Evolutionary conservation across 2,329 filamentous ascomycete species (phyloP), one percentile per base, ranked within the genome.

Genomic region (Monilinia aucupariae): DNA sequence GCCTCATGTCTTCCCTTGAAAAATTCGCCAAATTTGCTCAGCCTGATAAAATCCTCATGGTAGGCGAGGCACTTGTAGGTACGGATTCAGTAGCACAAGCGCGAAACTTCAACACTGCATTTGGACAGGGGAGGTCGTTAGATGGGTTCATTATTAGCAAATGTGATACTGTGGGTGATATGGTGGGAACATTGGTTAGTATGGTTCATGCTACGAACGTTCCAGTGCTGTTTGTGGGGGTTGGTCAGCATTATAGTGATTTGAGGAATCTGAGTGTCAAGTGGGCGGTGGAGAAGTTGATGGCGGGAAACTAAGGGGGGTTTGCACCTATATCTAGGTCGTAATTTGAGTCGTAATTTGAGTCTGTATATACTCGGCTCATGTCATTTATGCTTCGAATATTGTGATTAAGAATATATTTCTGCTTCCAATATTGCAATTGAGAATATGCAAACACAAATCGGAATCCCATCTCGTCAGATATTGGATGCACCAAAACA

Each of bases 61-160:
- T 99, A 85, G 66, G 89, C 89, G 76, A 72, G 61, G 94, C 94
- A 10, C 84, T 99, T 32, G 96, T 99, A 0, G 94, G 94, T 64
- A 96, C 91, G 5, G 96, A 99, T 76, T 92, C 89, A 4, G 94
- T 99, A 27, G 91, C 92, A 54, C 94, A 99, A 77, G 94, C 96
- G 4, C 85, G 92, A 71, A 97, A 97, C 78, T 99, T 99, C 80
- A 97, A 97, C 74, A 86, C 88, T 45, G 90, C 91, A 2, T 97
- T 99, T 77, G 96, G 94, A 39, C 81, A 85, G 6, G 87, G 86
- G 17, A 82, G 93, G 63, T 84, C 85, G 34, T 82, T 99, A 45
- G 96, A 99, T 76, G 94, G 94, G 7, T 99, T 99, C 76, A 96
- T 99, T 74, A 97, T 99, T 71, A 93, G 89, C 65, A 99, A 99